A percentile compares a stretch with the other conserved stretches of the same genome.
Conservation (phyloP, 495 filamentous ascomycete genomes). For the Penicillium tannophilum region DNA sequence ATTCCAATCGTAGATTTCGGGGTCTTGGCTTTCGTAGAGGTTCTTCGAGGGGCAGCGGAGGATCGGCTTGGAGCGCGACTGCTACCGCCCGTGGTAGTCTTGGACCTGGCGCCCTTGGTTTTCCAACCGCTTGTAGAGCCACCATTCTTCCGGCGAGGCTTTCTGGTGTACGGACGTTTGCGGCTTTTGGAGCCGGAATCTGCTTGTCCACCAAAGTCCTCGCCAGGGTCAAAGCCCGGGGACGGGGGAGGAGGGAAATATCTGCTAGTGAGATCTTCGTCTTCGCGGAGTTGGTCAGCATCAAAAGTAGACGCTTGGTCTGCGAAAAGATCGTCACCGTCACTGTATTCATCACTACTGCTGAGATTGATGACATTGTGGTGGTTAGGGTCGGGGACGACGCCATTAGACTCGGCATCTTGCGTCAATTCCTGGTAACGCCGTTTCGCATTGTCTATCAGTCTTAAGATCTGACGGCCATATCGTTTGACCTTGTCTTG, state of each 20-base stretch:
- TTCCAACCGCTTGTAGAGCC: conserved; percentile 27
- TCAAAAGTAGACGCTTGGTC: conserved; percentile 43
- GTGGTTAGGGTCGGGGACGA: conserved; percentile 58
- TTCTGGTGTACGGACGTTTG: conserved; percentile 34
- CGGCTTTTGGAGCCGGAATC: conserved; percentile 27
- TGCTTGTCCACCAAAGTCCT: conserved; percentile 26
- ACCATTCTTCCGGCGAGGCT: conserved; percentile 33
- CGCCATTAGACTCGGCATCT: conserved; percentile 46
- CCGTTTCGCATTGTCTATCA: conserved; percentile 58
- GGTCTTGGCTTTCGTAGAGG: conserved; percentile 29
- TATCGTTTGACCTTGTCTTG: conserved; percentile 68
- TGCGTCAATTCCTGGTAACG: conserved; percentile 62
- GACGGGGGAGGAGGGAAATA: conserved; percentile 48
- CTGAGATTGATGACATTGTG: conserved; percentile 69
- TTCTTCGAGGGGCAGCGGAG: conserved; percentile 30
- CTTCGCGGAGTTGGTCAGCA: conserved; percentile 30
- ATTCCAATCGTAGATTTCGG: conserved; percentile 44
- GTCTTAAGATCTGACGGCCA: conserved; percentile 64
- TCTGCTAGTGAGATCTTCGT: conserved; percentile 36
- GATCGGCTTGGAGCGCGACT: conserved; percentile 28
- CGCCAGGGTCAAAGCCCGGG: conserved; percentile 24
- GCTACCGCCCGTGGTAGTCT: conserved; percentile 23
- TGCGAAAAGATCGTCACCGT: conserved; percentile 42
- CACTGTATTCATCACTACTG: conserved; percentile 62
- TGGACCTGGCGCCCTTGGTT: conserved; percentile 29